Conservation (phyloP, 768 basidiomycete genomes). For the Panaeolus cyanescens region DNA sequence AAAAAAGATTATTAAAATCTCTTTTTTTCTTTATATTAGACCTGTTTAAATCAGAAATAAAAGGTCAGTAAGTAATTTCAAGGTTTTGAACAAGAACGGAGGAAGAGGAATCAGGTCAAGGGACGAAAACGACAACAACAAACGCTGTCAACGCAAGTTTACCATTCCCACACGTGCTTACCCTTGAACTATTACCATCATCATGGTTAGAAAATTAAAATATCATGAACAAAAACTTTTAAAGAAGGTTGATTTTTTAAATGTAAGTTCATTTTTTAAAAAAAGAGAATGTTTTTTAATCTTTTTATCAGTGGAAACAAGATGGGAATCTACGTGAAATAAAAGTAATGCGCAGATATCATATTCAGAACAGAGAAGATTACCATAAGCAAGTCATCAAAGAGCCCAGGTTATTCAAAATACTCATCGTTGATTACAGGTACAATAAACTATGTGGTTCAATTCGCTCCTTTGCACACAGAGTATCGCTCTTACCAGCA, state of each 20-base stretch:
- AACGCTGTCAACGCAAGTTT: conserved; percentile 22
- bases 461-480: conserved; percentile 82
- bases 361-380: conserved; percentile 92
- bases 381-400: conserved; percentile 73
- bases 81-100: conserved; percentile 4
- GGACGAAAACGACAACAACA: conserved; percentile 12
- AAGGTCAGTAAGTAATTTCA: background rate
- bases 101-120: conserved; percentile 6
- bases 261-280: conserved; percentile 48
- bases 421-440: conserved; percentile 30
- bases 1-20: too few relatives aligned
- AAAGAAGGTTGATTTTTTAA: conserved; percentile 96
- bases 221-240: conserved; percentile 94
- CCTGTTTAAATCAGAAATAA: background rate
- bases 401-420: background rate
- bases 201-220: conserved; percentile 92
- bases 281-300: conserved; percentile 8
- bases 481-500: conserved; percentile 82
- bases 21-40: background rate
- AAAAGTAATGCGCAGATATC: conserved; percentile 93
- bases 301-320: conserved; percentile 81
- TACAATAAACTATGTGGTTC: conserved; percentile 97
- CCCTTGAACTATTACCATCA: conserved; percentile 19
- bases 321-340: conserved; percentile 90
- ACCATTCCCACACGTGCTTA: conserved; percentile 40